Evolutionary conservation across 2,329 filamentous ascomycete genomes (phyloP).

Genomic region (Botrytis hyacinthi): DNA sequence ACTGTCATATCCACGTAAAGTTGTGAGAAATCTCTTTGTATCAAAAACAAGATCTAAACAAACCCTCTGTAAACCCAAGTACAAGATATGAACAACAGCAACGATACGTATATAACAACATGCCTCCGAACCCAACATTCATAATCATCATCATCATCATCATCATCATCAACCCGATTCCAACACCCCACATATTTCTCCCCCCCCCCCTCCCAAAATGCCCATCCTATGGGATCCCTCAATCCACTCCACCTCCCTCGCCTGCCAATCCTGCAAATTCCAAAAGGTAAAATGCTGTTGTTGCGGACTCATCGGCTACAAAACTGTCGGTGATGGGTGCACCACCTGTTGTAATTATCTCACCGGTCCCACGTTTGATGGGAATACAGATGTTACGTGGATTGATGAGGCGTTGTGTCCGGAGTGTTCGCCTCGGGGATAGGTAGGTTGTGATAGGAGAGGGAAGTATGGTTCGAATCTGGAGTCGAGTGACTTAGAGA

Average conservation of each 20-base stretch:
- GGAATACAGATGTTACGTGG: background rate
- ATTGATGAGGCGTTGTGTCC: background rate
- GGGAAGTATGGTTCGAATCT: too few species aligned
- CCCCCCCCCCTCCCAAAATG: background rate
- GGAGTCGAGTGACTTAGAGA: background rate
- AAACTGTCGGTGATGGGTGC: background rate
- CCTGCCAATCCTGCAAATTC: background rate
- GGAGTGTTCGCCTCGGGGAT: background rate
- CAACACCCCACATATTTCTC: background rate
- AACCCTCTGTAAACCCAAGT: background rate
- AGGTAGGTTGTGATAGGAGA: background rate
- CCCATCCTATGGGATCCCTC: background rate
- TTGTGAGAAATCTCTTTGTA: background rate
- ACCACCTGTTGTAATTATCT: background rate
- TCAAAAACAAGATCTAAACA: background rate
- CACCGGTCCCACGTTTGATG: background rate
- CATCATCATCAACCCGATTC: too few species aligned
- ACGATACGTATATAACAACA: background rate
- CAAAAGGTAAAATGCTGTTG: conserved; percentile 1
- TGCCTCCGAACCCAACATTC: background rate
- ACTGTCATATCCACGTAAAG: background rate
- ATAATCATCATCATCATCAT: background rate
- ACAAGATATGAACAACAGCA: background rate
- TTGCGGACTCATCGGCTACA: background rate
- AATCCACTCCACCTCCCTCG: background rate